Evolutionary conservation across 192 early-diverging fungal species (phyloP).

Genomic region (Backusella macrospora): DNA sequence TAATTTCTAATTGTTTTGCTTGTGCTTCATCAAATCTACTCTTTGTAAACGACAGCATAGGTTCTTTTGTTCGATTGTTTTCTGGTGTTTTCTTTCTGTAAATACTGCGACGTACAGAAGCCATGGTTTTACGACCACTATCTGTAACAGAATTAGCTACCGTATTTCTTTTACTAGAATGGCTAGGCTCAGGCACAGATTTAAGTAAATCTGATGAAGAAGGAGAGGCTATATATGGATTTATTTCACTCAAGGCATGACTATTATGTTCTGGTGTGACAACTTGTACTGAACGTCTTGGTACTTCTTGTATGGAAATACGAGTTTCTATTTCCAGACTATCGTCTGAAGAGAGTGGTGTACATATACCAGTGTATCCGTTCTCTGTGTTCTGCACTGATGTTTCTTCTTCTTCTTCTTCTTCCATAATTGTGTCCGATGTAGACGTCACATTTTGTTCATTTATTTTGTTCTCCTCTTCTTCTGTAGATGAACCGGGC

Average conservation of each 20-base stretch:
- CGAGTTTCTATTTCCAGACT: neutral
- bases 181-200: neutral
- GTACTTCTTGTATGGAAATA: constrained; percentile 10
- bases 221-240: neutral
- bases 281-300: constrained; percentile 2
- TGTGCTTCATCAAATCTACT: neutral
- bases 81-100: constrained; percentile 2
- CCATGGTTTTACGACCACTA: constrained; percentile 21
- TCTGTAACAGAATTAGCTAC: constrained; percentile 13
- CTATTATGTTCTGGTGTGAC: neutral
- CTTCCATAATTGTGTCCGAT: constrained; percentile 4
- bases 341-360: neutral
- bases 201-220: neutral
- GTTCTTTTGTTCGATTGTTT: neutral
- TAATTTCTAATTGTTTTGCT: neutral
- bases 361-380: neutral
- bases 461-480: neutral
- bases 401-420: neutral
- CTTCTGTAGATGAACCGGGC: neutral
- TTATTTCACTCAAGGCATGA: neutral
- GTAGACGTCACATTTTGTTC: neutral
- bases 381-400: neutral
- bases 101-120: constrained; percentile 19
- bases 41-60: neutral
- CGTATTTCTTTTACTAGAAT: neutral